Evolutionary conservation across 768 basidiomycete genomes (phyloP).

Genomic region (Lentinula guzmanii): DNA sequence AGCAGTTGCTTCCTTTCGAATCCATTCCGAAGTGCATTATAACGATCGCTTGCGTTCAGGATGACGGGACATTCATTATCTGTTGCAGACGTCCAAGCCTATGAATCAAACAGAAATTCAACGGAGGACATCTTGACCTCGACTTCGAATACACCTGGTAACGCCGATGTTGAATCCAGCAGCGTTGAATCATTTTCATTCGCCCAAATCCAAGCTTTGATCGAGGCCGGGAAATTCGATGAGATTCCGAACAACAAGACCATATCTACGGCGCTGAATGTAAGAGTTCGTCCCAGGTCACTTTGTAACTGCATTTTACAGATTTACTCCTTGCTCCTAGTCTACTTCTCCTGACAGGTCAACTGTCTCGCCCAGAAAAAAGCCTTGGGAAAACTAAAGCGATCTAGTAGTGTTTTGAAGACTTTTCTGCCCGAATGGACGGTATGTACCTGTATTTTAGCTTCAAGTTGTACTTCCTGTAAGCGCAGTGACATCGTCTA

Average conservation of each 20-base stretch:
- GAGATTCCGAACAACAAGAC: constrained; percentile 74
- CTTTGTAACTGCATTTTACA: background rate
- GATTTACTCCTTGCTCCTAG: constrained; percentile 25
- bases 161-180: background rate
- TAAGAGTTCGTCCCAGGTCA: constrained; percentile 24
- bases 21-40: background rate
- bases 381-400: constrained; percentile 58
- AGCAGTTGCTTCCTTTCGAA: background rate
- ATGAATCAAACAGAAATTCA: constrained; percentile 19
- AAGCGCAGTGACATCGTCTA: background rate
- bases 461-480: too few relatives aligned
- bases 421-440: too few relatives aligned
- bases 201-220: constrained; percentile 61
- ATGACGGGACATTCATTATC: constrained; percentile 35
- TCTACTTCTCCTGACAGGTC: constrained; percentile 53
- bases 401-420: background rate
- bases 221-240: constrained; percentile 65
- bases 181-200: constrained; percentile 42
- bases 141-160: background rate
- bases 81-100: constrained; percentile 33
- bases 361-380: constrained; percentile 41
- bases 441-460: too few relatives aligned
- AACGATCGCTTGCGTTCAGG: constrained; percentile 15
- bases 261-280: constrained; percentile 64
- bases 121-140: background rate